Evolutionary conservation across 495 filamentous ascomycete genomes (phyloP).

Genomic region (Podospora anserina): DNA sequence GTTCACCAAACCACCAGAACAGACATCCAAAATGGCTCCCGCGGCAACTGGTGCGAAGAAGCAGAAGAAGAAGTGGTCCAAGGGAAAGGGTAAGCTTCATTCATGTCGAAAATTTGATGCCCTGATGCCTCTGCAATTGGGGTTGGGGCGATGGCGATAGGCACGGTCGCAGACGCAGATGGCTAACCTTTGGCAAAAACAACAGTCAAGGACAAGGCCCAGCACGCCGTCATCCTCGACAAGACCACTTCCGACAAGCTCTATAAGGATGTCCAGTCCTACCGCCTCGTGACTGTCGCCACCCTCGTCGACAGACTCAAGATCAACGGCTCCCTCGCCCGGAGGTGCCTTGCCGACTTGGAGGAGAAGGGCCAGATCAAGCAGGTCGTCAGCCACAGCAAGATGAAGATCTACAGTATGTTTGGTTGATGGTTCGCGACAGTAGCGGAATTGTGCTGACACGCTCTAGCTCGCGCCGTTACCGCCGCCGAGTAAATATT

Average conservation of each 20-base stretch:
- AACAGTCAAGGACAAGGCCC: constrained; percentile 99
- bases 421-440: constrained; percentile 21
- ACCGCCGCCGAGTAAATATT: constrained; percentile 54
- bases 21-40: constrained; percentile 61
- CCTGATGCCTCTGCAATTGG: constrained; percentile 7
- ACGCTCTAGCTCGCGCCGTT: constrained; percentile 57
- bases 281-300: constrained; percentile 98
- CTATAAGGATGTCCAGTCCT: constrained; percentile 98
- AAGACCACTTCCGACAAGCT: constrained; percentile 82
- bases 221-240: constrained; percentile 85
- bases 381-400: constrained; percentile 94
- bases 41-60: constrained; percentile 88
- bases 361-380: constrained; percentile 98
- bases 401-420: constrained; percentile 98
- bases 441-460: constrained; percentile 34
- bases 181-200: constrained; percentile 23
- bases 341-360: constrained; percentile 83
- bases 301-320: constrained; percentile 98
- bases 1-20: constrained; percentile 43
- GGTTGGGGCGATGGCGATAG: too few relatives aligned
- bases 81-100: constrained; percentile 68
- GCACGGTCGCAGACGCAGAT: not conserved
- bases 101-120: constrained; percentile 13
- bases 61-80: constrained; percentile 99
- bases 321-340: constrained; percentile 98